Evolutionary conservation across 2,329 filamentous ascomycete genomes (phyloP).

Genomic region (Xylariaceae sp.): DNA sequence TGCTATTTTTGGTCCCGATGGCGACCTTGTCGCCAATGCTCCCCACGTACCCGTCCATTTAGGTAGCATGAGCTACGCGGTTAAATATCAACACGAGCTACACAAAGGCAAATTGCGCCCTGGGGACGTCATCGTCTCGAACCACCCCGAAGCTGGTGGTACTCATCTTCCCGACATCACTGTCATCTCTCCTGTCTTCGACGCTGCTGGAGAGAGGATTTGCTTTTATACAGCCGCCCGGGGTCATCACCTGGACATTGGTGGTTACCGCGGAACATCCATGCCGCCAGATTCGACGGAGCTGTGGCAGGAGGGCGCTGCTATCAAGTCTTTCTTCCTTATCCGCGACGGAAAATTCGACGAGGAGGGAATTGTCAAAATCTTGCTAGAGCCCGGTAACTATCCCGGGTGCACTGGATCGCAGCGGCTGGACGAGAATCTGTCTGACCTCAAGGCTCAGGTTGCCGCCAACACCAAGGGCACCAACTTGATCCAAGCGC

Average conservation of each 20-base stretch:
- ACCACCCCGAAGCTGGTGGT: slow-evolving; percentile 80
- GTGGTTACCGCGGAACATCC: slow-evolving; percentile 70
- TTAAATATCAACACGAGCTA: slow-evolving; percentile 73
- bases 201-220: slow-evolving; percentile 63
- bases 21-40: slow-evolving; percentile 74
- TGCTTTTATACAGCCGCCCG: slow-evolving; percentile 80
- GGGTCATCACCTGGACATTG: slow-evolving; percentile 80
- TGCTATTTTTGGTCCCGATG: slow-evolving; percentile 73
- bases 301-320: slow-evolving; percentile 55
- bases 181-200: slow-evolving; percentile 76
- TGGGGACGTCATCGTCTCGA: slow-evolving; percentile 79
- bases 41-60: slow-evolving; percentile 80
- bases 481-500: slow-evolving; percentile 68
- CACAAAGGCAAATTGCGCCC: slow-evolving; percentile 75
- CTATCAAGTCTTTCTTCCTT: slow-evolving; percentile 61
- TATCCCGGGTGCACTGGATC: slow-evolving; percentile 72
- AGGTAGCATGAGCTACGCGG: slow-evolving; percentile 82
- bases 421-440: slow-evolving; percentile 69
- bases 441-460: slow-evolving; percentile 78
- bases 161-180: slow-evolving; percentile 84
- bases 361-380: slow-evolving; percentile 66
- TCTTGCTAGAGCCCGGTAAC: slow-evolving; percentile 68
- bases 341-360: slow-evolving; percentile 74
- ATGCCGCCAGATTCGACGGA: slow-evolving; percentile 69
- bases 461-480: slow-evolving; percentile 77